Base-by-base conservation (phyloP, 768 basidiomycete genomes). In the Termitomyces sp. region DNA sequence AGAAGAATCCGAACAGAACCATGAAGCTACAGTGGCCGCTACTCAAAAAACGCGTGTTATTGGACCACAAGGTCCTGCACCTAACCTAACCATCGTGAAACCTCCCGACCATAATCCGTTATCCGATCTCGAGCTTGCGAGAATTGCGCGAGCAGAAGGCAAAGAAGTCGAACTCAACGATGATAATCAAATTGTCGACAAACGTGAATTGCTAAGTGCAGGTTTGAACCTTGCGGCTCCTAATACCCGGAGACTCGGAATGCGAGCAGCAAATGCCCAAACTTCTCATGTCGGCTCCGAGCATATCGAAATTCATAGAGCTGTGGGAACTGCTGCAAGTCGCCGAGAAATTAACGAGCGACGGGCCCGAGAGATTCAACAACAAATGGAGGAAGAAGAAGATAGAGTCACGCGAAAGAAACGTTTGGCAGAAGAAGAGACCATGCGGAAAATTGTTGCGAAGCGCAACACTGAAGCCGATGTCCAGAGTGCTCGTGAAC, bases 161-260 rank as follows among this genome's bases (percentile, higher is more conserved):
- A 90, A 90, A 69, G 79, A 85, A 12, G 87, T 99, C 35, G 96
- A 98, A 71, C 75, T 98, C 35, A 98, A 98, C 70, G 96, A 98
- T 70, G 95, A 98, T 65, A 95, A 94, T 65, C 92, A 95, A 69
- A 94, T 98, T 47, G 88, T 99, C 49, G 97, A 99, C 75, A 94
- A 95, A 68, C 87, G 95, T 56, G 92, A 95, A 53, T 76, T 99
- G 8, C 77, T 98, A 46, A 84, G 88, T 22, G 95, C 96, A 5
- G 97, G 97, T 2, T 75, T 99, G 56, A 99, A 99, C 69, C 79
- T 98, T 46, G 85, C 91, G 35, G 82, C 90, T 59, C 84, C 88
- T 38, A 90, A 92, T 67, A 92, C 90, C 6, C 80, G 92, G 57
- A 78, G 78, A 53, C 75, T 90, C n/a, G 85, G 85, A 16, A 67